A percentile compares a stretch with the other conserved stretches of the same genome.
These are phyloP conservation scores for Neonothopanus nambi DNA, from an alignment of 1,284 basidiomycete species.

Conservation along the genomic window DNA sequence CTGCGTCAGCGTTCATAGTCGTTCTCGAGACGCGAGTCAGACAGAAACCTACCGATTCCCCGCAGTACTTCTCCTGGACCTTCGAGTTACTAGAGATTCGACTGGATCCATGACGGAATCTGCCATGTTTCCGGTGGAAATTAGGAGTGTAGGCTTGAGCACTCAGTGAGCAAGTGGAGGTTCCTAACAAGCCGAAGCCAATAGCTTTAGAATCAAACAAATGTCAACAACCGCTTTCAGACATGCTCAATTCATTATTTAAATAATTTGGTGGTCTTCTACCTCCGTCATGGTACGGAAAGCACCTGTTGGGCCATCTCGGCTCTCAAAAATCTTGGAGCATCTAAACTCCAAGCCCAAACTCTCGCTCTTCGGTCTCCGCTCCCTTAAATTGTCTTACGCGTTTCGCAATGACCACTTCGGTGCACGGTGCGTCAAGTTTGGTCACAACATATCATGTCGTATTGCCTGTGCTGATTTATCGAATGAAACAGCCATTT, in stretches of 20 bases:
- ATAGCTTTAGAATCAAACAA: too few species aligned
- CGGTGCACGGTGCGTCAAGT: slow-evolving; percentile 54
- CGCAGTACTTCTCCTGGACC: slow-evolving; percentile 68
- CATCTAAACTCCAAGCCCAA: slow-evolving; percentile 54
- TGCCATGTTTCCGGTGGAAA: slow-evolving; percentile 12
- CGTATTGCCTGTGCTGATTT: slow-evolving; percentile 1
- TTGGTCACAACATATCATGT: background rate
- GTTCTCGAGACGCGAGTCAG: slow-evolving; percentile 5
- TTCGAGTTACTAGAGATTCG: slow-evolving; percentile 56
- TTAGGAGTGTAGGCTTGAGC: too few species aligned
- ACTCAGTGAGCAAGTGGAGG: too few species aligned
- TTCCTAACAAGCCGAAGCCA: too few species aligned
- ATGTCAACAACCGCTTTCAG: too few species aligned
- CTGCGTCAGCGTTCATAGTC: slow-evolving; percentile 33
- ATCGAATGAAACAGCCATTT: slow-evolving; percentile 55
- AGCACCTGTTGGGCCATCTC: slow-evolving; percentile 46
- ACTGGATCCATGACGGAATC: slow-evolving; percentile 33
- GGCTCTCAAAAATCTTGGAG: slow-evolving; percentile 54
- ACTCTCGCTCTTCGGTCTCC: slow-evolving; percentile 53
- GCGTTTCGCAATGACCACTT: slow-evolving; percentile 71
- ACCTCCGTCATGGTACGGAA: slow-evolving; percentile 1
- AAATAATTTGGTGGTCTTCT: background rate
- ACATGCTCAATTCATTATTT: too few species aligned
- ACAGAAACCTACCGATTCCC: slow-evolving; percentile 58
- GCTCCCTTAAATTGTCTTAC: slow-evolving; percentile 54